A percentile compares a stretch with the other conserved stretches of the same genome.
Conservation (phyloP, 2,329 filamentous ascomycete genomes). For the Colletotrichum caudatum region DNA sequence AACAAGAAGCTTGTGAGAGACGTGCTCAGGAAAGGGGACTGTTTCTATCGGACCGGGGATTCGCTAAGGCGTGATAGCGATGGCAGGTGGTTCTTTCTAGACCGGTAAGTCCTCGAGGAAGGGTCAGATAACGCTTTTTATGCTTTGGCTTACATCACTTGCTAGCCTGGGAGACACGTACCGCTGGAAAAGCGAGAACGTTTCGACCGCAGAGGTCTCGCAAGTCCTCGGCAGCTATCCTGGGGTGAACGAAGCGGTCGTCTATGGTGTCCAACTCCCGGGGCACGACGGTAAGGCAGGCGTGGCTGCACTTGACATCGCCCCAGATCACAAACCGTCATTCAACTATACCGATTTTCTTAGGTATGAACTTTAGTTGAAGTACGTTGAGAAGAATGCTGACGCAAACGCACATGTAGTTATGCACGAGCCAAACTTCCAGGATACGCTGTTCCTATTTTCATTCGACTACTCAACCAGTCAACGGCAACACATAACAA, state of each 20-base stretch:
- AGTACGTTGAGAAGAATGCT: neutral
- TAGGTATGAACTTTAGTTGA: conserved; percentile 50
- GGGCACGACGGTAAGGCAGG: conserved; percentile 77
- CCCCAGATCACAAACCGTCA: conserved; percentile 56
- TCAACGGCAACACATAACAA: conserved; percentile 75
- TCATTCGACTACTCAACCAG: conserved; percentile 71
- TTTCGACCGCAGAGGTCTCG: conserved; percentile 75
- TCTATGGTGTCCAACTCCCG: conserved; percentile 76
- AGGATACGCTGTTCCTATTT: conserved; percentile 80
- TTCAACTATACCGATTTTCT: conserved; percentile 74
- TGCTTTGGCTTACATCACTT: conserved; percentile 14
- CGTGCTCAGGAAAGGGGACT: conserved; percentile 75
- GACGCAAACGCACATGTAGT: conserved; percentile 44
- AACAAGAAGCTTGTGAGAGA: conserved; percentile 73
- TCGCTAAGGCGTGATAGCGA: conserved; percentile 71
- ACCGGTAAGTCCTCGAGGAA: conserved; percentile 50
- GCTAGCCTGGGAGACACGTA: conserved; percentile 76
- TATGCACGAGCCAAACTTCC: conserved; percentile 72
- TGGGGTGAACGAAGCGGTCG: conserved; percentile 73
- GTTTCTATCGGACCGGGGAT: conserved; percentile 77
- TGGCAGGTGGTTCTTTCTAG: conserved; percentile 77
- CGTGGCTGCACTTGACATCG: conserved; percentile 70
- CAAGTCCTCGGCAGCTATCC: conserved; percentile 71
- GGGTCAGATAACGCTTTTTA: neutral
- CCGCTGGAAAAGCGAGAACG: conserved; percentile 79